Evolutionary conservation across 2,329 filamentous ascomycete species (phyloP).

Genomic region (Ophiosphaerella narmari): DNA sequence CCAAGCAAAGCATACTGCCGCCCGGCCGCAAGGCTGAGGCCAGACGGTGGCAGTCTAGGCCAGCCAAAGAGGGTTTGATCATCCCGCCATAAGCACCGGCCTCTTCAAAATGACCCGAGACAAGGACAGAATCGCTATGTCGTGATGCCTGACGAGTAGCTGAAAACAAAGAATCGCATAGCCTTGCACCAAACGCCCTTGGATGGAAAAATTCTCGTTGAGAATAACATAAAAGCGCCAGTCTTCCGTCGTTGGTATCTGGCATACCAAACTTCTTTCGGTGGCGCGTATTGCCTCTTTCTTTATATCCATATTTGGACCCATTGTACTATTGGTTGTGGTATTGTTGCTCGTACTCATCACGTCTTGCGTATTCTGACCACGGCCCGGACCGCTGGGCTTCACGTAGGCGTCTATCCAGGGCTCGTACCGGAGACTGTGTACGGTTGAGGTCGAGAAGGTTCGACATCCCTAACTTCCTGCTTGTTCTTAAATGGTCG

Average conservation of each 20-base stretch:
- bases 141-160: neutral
- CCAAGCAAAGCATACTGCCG: no score
- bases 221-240: neutral
- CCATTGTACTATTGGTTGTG: neutral
- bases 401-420: neutral
- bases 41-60: neutral
- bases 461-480: constrained; percentile 1
- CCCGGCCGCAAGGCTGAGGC: constrained; percentile 2
- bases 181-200: neutral
- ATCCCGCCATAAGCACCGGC: neutral
- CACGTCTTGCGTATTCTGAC: neutral
- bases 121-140: neutral
- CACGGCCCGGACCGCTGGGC: neutral
- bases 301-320: neutral
- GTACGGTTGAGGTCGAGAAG: neutral
- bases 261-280: neutral
- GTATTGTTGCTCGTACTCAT: neutral
- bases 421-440: neutral
- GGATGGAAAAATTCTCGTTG: neutral
- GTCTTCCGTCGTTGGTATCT: neutral
- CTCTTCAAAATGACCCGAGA: neutral
- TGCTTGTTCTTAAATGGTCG: neutral
- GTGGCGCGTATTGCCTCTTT: neutral
- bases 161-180: neutral
- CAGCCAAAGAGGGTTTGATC: neutral